Evolutionary conservation across 352 stramenopile species (phyloP), one percentile per base, ranked within the genome.

Genomic region (Aphanomyces cochlioides): DNA sequence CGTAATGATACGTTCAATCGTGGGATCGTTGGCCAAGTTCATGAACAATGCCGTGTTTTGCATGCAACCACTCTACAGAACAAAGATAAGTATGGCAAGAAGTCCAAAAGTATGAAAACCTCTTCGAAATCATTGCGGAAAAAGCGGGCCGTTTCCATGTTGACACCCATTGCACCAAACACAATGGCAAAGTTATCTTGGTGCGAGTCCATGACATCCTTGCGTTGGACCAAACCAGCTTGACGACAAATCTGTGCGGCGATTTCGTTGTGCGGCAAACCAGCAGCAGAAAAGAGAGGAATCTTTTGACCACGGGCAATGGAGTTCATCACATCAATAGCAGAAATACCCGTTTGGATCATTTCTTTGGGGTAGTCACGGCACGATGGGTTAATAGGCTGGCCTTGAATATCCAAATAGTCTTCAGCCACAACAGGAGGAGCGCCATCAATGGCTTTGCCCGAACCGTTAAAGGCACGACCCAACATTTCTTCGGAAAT

Each of bases 281-380:
- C 97, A 40, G 97, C 96, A 38, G 97, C 97, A 64, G 95, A 99
- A 83, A 99, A 99, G 66, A 99, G 94, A 72, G 97, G 97, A 78
- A 99, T 99, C 81, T 99, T 99, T 80, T 99, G 97, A 74, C 97
- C 97, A 88, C 97, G 93, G 34, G 97, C 97, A 72, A 99, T 98
- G 60, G 94, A 98, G 90, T 99, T 99, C 97, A 99, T 99, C 38
- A 99, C 96, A 83, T 99, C 97, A 82, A 99, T 99, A 65, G 97
- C 97, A 37, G 96, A 99, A 72, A 99, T 99, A 79, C 97, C 97
- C 41, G 97, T 99, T 81, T 99, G 97, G 77, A 99, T 99, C 97
- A 99, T 99, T 74, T 98, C 96, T 86, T 99, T 99, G 71, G 97
- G 97, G 83, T 99, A 99, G 79, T 99, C 96, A 82, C 97, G 93